phyloP scores from a whole-genome alignment of 306 rosid genomes.

The Cucurbita moschata region DNA sequence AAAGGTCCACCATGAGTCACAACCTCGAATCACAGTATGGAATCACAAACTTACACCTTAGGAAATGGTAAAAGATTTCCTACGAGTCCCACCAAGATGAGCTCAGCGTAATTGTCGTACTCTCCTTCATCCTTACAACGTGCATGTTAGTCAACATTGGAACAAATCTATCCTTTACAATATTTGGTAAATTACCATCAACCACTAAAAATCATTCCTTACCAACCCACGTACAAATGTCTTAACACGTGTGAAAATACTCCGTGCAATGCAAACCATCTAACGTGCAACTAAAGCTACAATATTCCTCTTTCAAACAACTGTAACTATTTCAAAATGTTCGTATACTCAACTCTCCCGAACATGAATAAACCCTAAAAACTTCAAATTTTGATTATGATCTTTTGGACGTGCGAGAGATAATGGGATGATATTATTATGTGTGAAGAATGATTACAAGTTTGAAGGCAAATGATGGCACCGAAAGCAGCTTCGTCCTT shows the following conservation, averaged over 20 bases:
- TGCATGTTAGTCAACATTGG: not conserved
- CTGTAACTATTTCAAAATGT: not conserved
- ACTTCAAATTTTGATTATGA: not conserved
- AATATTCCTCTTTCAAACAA: not conserved
- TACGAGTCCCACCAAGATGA: not conserved
- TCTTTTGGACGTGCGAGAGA: not conserved
- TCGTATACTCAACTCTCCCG: not conserved
- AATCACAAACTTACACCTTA: not conserved
- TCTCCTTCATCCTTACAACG: not conserved
- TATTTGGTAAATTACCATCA: not conserved
- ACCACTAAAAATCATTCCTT: not conserved
- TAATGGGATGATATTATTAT: not conserved
- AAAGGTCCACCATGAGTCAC: not conserved
- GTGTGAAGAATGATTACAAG: constrained; percentile 1
- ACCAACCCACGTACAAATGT: not conserved
- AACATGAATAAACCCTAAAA: not conserved
- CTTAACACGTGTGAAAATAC: not conserved
- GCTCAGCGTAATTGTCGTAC: not conserved
- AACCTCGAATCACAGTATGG: not conserved
- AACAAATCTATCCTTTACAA: not conserved
- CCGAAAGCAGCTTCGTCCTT: constrained; percentile 6
- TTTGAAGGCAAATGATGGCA: constrained; percentile 10
- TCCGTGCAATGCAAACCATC: not conserved
- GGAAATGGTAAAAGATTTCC: not conserved
- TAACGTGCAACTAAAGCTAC: not conserved